Base-by-base conservation (phyloP, 164 flowering plant species). In the Taxillus chinensis region DNA sequence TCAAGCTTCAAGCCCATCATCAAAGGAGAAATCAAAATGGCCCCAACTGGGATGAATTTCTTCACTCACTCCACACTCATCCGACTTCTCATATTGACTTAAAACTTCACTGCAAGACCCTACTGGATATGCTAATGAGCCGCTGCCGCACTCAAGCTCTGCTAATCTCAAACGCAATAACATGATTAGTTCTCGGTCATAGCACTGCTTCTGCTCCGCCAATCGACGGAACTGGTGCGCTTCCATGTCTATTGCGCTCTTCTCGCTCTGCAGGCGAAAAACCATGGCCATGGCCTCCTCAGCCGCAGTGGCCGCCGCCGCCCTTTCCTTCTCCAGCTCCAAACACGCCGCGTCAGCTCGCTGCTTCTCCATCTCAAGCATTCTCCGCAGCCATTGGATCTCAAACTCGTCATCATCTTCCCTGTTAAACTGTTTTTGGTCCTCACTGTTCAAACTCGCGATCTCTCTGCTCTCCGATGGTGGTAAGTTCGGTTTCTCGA, bases 211-310 rank as follows among this genome's bases (percentile, higher is more conserved):
- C 75, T 84, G 79, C 73, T 84, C 85, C 3, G 83, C 80, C 69
- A 79, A 51, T 56, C 80, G 71, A 8, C 71, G 70, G 67, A 63
- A 77, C 17, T 82, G 85, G 12, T 77, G 73, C 12, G 82, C 79
- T 51, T 79, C 78, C 11, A 79, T 77, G 57, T 82, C 83, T 2
- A 73, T 49, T 46, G 70, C 48, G 63, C 82, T 79, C 68, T 84
- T 89, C 75, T 86, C 92, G 11, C 64, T 79, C 64, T 89, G 90
- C 42, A 89, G 84, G 1, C 83, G 70, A 61, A 79, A 50, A 45
- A 89, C 86, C 90, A 85, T 79, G 3, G 76, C 78, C 90, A 89
- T 85, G 5, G 87, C 77, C 65, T 89, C 96, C 42, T 81, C 80
- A 2, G 86, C 84, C 3, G 97, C 87, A 14, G 86, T 64, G 8